Conservation (phyloP, 257 asterid species). For the Solanum virginianum region DNA sequence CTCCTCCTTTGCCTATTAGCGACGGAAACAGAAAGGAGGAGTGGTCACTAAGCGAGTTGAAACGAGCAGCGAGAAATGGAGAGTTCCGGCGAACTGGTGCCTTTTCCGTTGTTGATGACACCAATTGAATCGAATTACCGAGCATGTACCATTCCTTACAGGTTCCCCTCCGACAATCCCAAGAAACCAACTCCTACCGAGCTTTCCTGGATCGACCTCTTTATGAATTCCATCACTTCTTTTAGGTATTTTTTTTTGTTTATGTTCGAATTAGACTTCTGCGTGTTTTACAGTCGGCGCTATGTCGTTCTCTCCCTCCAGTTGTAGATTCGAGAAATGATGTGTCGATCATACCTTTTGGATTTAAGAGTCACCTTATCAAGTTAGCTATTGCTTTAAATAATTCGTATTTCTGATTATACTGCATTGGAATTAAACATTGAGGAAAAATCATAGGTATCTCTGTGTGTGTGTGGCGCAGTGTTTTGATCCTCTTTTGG, state of each 20-base stretch:
- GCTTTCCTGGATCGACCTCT: constrained; percentile 80
- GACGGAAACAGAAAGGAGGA: background rate
- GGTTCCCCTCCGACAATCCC: constrained; percentile 86
- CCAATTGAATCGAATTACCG: constrained; percentile 56
- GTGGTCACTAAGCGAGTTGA: background rate
- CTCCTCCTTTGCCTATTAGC: background rate
- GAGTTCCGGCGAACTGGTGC: constrained; percentile 82
- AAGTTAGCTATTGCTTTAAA: background rate
- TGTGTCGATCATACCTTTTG: background rate
- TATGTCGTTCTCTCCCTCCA: background rate
- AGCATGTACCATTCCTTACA: constrained; percentile 82
- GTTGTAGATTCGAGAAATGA: background rate
- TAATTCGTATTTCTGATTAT: background rate
- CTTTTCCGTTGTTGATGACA: constrained; percentile 46
- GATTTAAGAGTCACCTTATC: background rate
- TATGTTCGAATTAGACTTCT: background rate
- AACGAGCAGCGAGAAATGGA: constrained; percentile 29
- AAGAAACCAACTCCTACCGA: constrained; percentile 74
- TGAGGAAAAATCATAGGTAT: background rate
- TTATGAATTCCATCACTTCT: constrained; percentile 70
- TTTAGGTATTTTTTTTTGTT: constrained; percentile 33
- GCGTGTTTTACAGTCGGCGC: background rate
- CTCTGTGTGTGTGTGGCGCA: background rate
- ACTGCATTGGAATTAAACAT: background rate
- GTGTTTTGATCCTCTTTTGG: background rate